Evolutionary conservation across 208 protist species (phyloP).

Genomic region (Acanthamoeba royreba): DNA sequence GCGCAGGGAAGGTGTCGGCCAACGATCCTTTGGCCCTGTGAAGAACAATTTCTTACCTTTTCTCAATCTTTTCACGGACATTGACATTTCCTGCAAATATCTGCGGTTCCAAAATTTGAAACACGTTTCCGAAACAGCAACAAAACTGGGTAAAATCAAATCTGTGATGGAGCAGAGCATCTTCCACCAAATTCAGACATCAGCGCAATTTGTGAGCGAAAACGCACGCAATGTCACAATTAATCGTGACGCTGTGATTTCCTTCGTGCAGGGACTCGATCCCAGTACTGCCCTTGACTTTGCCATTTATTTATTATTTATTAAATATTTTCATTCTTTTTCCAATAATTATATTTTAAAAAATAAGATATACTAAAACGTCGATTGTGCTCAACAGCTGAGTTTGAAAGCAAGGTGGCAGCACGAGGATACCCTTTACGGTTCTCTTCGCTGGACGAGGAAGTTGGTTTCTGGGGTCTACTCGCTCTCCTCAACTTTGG

Average conservation of each 20-base stretch:
- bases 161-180: background rate
- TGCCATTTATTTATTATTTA: background rate
- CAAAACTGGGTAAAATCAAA: too few species aligned
- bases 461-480: slow-evolving; percentile 52
- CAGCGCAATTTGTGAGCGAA: background rate
- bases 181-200: background rate
- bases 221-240: background rate
- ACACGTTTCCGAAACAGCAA: too few species aligned
- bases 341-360: too few species aligned
- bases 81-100: too few species aligned
- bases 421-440: background rate
- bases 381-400: background rate
- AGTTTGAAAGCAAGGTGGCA: background rate
- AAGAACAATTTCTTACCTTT: too few species aligned
- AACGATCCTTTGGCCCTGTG: too few species aligned
- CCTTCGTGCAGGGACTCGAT: background rate
- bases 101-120: too few species aligned
- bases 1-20: too few species aligned
- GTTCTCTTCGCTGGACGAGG: background rate
- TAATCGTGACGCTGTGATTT: background rate
- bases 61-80: too few species aligned
- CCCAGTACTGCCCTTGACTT: background rate
- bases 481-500: slow-evolving; percentile 63
- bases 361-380: too few species aligned
- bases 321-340: background rate